These are phyloP conservation scores for Rachicladosporium sp. DNA, from an alignment of 2,329 filamentous ascomycete genomes.

Conservation along the genomic window DNA sequence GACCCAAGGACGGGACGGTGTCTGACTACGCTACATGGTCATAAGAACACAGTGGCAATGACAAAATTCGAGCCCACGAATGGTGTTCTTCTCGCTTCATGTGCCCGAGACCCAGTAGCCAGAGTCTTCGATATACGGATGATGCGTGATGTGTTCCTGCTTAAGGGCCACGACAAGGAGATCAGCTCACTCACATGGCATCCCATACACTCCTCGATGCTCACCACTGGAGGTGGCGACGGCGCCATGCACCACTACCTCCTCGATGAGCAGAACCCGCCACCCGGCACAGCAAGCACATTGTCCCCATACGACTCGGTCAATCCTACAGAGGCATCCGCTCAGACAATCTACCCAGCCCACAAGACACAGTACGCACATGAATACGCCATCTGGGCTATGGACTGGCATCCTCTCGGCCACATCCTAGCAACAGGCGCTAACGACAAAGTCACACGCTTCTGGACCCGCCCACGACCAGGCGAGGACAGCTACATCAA, in stretches of 20 bases:
- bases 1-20: constrained; percentile 86
- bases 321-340: constrained; percentile 65
- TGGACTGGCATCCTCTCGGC: constrained; percentile 94
- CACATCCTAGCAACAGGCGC: constrained; percentile 92
- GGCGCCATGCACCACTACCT: constrained; percentile 87
- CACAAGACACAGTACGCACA: constrained; percentile 81
- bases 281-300: constrained; percentile 56
- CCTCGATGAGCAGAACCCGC: constrained; percentile 83
- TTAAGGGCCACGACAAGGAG: constrained; percentile 92
- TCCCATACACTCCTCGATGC: constrained; percentile 75
- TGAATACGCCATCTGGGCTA: constrained; percentile 90
- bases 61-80: constrained; percentile 79
- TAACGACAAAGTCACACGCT: constrained; percentile 91
- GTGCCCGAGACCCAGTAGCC: constrained; percentile 83
- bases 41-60: constrained; percentile 94
- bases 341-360: constrained; percentile 81
- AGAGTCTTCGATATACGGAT: constrained; percentile 90
- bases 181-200: constrained; percentile 90
- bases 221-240: constrained; percentile 83
- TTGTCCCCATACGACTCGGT: constrained; percentile 74
- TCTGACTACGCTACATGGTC: constrained; percentile 84
- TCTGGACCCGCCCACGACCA: constrained; percentile 85
- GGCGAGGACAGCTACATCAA: constrained; percentile 77
- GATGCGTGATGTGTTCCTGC: constrained; percentile 93
- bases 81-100: constrained; percentile 77